Evolutionary conservation across 2,329 filamentous ascomycete genomes (phyloP), one percentile per base, ranked within the genome.

Genomic region (Paecilomyces dactylethromorphus): DNA sequence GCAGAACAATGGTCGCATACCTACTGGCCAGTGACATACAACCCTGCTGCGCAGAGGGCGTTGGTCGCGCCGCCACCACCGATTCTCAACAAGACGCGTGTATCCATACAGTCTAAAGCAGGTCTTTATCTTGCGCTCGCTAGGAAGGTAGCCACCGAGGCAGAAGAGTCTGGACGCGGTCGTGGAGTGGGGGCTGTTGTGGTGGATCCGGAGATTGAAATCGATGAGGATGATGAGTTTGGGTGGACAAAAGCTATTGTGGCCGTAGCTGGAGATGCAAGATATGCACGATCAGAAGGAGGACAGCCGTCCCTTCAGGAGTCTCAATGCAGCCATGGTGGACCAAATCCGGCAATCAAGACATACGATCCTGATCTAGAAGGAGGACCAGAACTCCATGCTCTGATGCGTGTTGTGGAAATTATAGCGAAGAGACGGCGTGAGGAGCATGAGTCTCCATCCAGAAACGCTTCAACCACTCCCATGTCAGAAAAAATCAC

Each of bases 371-470:
- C 71, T 0, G 72, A 76, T 55, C 50, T 68, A 3, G 76, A 79
- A 59, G 76, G 76, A 12, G 73, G 76, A 2, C 76, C 77, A 1
- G 76, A 78, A 55, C 67, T 75, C n/a, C 78, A 80, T 60, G 76
- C 78, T 1, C 61, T 79, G 54, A 79, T 80, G 77, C 74, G 77
- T 21, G 75, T 66, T 8, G 68, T 76, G 11, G 75, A 76, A 10
- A 69, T 80, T 56, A 67, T 79, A 26, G 74, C 77, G 15, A 70
- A 71, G 26, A 73, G 73, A 60, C 74, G 78, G 13, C 69, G 76
- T 4, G 67, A 66, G 29, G 69, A 70, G 5, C 60, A 64, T 18
- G 39, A 45, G n/a, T 18, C 39, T 45, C 39, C 39, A 45, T 45
- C 39, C 10, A 10, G 15, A 18, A n/a, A 18, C 2, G n/a, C n/a